Conservation (phyloP, 164 flowering plant genomes). For the Magnolia officinalis region DNA sequence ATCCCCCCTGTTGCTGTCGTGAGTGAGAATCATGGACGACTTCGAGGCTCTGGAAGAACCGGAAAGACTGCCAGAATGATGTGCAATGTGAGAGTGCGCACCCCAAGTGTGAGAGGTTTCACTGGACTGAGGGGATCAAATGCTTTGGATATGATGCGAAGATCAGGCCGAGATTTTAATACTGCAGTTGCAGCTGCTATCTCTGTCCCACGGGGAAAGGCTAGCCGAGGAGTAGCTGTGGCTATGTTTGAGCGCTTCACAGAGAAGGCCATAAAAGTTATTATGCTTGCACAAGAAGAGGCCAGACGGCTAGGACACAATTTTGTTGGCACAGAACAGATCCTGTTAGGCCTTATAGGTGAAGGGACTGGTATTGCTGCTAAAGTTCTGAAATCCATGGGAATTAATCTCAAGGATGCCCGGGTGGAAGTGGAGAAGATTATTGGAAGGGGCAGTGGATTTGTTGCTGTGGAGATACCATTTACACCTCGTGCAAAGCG, state of each 20-base stretch:
- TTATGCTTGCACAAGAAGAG: conserved; percentile 99
- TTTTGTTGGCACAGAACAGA: conserved; percentile 96
- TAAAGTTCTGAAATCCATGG: conserved; percentile 92
- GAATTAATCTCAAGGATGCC: conserved; percentile 90
- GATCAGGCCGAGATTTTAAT: conserved; percentile 37
- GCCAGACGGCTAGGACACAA: conserved; percentile 94
- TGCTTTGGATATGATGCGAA: conserved; percentile 42
- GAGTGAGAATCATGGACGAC: conserved; percentile 28
- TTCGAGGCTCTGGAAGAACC: conserved; percentile 35
- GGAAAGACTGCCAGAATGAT: conserved; percentile 47
- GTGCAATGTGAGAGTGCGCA: conserved; percentile 14
- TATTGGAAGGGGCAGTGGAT: conserved; percentile 91
- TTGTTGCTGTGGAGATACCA: conserved; percentile 91
- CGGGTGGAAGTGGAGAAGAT: conserved; percentile 97
- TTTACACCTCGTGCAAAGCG: conserved; percentile 97
- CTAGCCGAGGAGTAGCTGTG: conserved; percentile 40
- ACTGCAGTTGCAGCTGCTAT: conserved; percentile 47
- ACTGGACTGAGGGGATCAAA: conserved; percentile 60
- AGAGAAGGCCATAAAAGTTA: conserved; percentile 92
- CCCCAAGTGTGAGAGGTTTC: conserved; percentile 29
- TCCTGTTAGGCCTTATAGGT: conserved; percentile 88
- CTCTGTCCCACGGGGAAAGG: conserved; percentile 37
- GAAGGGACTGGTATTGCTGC: conserved; percentile 99
- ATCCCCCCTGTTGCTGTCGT: conserved; percentile 35
- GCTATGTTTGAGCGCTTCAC: conserved; percentile 91